These are phyloP conservation scores for Talaromyces thailandensis DNA, from an alignment of 495 filamentous ascomycete species.

Conservation along the genomic window DNA sequence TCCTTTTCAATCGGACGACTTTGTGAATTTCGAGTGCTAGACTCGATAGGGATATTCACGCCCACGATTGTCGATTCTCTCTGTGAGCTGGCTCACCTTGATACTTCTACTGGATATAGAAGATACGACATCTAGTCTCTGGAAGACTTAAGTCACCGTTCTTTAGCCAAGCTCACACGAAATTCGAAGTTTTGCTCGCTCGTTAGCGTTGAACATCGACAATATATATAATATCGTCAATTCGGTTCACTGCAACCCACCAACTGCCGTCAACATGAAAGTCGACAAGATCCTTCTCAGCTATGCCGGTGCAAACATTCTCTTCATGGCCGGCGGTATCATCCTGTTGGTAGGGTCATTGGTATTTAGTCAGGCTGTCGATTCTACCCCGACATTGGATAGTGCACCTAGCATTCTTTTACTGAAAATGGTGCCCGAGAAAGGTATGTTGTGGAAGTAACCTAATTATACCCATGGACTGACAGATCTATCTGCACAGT, in stretches of 20 bases:
- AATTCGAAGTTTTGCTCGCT: not conserved
- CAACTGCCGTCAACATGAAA: constrained; percentile 1
- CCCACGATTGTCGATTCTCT: not conserved
- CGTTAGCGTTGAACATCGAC: not conserved
- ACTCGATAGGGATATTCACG: not conserved
- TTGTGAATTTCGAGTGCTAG: not conserved
- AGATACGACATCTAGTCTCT: not conserved
- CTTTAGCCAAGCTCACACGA: not conserved
- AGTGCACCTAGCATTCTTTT: constrained; percentile 56
- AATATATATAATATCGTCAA: not conserved
- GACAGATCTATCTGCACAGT: constrained; percentile 24
- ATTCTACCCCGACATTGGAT: constrained; percentile 31
- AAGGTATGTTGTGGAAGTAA: constrained; percentile 29
- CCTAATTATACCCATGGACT: not conserved
- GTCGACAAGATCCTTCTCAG: constrained; percentile 45
- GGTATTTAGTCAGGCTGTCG: constrained; percentile 42
- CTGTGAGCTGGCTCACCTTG: not conserved
- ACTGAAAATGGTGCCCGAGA: constrained; percentile 50
- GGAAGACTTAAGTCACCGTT: not conserved
- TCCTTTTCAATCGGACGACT: not conserved
- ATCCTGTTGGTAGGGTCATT: constrained; percentile 56
- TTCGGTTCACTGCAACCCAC: not conserved
- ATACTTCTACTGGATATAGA: not conserved
- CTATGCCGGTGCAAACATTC: constrained; percentile 46
- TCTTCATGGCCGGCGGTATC: constrained; percentile 55